A percentile compares a stretch with the other conserved stretches of the same genome.
Evolutionary conservation across 768 basidiomycete species (phyloP).

Genomic region (Chalciporus pseudorubinellus): DNA sequence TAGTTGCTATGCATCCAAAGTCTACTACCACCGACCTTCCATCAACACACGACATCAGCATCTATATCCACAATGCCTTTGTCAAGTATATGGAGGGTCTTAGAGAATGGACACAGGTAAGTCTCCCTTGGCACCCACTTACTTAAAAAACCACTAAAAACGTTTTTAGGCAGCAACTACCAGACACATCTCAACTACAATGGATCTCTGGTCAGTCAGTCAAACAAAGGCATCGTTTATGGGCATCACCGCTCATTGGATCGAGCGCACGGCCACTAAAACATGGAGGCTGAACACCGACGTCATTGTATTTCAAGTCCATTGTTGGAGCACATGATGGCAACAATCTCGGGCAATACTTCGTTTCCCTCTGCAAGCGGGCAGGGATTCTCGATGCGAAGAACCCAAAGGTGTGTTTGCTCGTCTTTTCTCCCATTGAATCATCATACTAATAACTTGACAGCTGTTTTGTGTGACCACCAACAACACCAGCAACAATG

Average conservation of each 20-base stretch:
- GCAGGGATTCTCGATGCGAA: constrained; percentile 13
- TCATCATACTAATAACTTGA: neutral
- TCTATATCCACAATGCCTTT: constrained; percentile 19
- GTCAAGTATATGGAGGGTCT: constrained; percentile 4
- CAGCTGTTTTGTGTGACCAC: constrained; percentile 24
- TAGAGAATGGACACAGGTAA: constrained; percentile 7
- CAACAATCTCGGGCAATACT: constrained; percentile 27
- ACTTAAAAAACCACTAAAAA: too few relatives aligned
- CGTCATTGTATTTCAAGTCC: constrained; percentile 23
- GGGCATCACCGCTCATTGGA: constrained; percentile 21
- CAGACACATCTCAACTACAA: constrained; percentile 13
- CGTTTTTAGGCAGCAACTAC: neutral
- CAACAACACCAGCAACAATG: constrained; percentile 29
- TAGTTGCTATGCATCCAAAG: constrained; percentile 18
- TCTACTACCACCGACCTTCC: constrained; percentile 10
- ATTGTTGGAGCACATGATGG: constrained; percentile 26
- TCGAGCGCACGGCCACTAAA: neutral
- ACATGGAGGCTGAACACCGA: constrained; percentile 23
- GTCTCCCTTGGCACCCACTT: neutral
- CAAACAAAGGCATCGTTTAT: constrained; percentile 23
- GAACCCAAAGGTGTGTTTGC: too few relatives aligned
- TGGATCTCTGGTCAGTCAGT: constrained; percentile 18
- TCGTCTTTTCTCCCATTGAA: too few relatives aligned
- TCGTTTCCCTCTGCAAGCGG: constrained; percentile 24
- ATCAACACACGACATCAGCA: constrained; percentile 11